Percentiles rank a stretch among this genome's conserved stretches.
phyloP scores from a whole-genome alignment of 345 rosid species.

The Toxicodendron radicans region DNA sequence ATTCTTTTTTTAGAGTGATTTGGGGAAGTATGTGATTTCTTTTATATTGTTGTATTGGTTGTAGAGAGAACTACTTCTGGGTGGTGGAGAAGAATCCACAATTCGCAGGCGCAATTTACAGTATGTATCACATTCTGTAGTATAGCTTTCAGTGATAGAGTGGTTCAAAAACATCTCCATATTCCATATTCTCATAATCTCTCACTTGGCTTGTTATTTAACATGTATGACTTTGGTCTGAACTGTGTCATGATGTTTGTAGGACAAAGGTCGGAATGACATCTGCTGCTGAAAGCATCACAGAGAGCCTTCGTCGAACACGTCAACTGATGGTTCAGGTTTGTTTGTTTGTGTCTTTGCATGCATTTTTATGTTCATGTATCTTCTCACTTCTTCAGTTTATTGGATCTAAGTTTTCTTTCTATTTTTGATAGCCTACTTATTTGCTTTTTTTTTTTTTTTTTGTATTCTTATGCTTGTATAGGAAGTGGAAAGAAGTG shows the following conservation, averaged over 20 bases:
- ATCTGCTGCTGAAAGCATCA: slow-evolving; percentile 95
- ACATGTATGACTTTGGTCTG: neutral
- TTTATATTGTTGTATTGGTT: slow-evolving; percentile 17
- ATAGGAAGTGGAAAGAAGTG: slow-evolving; percentile 94
- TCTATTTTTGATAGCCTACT: slow-evolving; percentile 4
- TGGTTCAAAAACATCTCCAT: neutral
- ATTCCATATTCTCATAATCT: neutral
- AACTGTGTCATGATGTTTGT: slow-evolving; percentile 12
- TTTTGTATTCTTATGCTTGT: slow-evolving; percentile 20
- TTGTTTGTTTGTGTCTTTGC: slow-evolving; percentile 1
- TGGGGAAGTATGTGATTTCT: neutral
- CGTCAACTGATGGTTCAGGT: slow-evolving; percentile 98
- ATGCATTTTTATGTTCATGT: neutral
- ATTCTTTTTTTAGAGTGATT: neutral
- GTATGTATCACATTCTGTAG: slow-evolving; percentile 38
- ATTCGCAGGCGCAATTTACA: slow-evolving; percentile 83
- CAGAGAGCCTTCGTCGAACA: slow-evolving; percentile 92
- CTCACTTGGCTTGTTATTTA: neutral
- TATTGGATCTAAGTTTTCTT: neutral
- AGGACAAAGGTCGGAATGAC: slow-evolving; percentile 97
- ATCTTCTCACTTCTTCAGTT: neutral
- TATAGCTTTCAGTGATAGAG: neutral
- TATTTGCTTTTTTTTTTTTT: slow-evolving; percentile 10
- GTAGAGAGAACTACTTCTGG: slow-evolving; percentile 91
- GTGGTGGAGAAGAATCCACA: slow-evolving; percentile 94